phyloP scores from a whole-genome alignment of 2,329 filamentous ascomycete genomes.

The Colletotrichum theobromicola region DNA sequence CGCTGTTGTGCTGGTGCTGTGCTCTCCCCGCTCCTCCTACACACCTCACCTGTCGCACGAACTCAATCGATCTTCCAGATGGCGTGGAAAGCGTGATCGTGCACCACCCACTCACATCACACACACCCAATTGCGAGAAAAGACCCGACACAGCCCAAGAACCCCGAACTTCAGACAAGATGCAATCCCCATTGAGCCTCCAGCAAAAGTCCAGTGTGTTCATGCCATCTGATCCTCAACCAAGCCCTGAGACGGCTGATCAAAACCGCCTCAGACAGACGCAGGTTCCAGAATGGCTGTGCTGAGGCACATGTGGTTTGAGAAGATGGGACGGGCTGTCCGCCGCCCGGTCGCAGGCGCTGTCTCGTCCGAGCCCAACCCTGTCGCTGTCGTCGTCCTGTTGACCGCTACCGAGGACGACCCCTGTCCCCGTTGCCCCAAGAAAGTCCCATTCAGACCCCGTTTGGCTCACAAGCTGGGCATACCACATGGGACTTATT shows the following conservation, averaged over 20 bases:
- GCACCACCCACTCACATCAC: not conserved
- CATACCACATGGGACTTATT: constrained; percentile 2
- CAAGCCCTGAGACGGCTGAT: constrained; percentile 29
- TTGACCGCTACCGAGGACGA: not conserved
- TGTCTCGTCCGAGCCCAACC: constrained; percentile 6
- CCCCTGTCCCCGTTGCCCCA: not conserved
- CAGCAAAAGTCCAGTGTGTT: not conserved
- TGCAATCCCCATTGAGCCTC: not conserved
- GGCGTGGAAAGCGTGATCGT: constrained; percentile 8
- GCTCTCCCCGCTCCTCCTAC: not conserved
- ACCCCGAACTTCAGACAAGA: constrained; percentile 7
- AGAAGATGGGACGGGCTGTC: constrained; percentile 23
- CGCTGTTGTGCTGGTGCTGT: not conserved
- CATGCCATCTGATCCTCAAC: constrained; percentile 22
- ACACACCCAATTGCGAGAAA: not conserved
- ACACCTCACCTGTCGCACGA: constrained; percentile 5
- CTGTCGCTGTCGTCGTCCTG: not conserved
- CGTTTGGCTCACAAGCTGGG: not conserved
- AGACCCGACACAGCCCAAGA: not conserved
- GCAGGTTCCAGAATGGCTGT: constrained; percentile 23
- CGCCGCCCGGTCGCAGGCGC: constrained; percentile 13
- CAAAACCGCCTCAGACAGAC: constrained; percentile 22
- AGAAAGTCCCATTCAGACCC: not conserved
- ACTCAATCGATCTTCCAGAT: constrained; percentile 19
- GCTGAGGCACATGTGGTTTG: constrained; percentile 34